Conservation (phyloP, 2,329 filamentous ascomycete genomes). For the Cladosporium cucumerinum region DNA sequence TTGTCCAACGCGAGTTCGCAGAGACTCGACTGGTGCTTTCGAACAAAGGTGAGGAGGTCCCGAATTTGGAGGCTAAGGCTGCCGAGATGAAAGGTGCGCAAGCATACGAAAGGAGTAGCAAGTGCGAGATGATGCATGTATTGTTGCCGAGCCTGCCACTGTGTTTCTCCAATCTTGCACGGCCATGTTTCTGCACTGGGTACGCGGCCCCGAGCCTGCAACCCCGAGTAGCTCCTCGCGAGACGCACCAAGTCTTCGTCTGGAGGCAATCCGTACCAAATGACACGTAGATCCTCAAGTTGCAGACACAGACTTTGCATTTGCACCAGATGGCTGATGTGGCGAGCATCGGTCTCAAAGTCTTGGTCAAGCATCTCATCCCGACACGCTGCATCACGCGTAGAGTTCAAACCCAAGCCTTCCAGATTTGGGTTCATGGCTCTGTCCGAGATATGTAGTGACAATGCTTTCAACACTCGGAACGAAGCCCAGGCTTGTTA, state of each 20-base stretch:
- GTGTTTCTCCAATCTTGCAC: not conserved
- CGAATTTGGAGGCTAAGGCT: not conserved
- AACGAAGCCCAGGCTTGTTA: not conserved
- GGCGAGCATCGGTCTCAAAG: not conserved
- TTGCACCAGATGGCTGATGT: not conserved
- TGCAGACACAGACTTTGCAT: constrained; percentile 12
- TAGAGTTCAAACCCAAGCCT: not conserved
- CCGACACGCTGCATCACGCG: not conserved
- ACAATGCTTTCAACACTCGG: not conserved
- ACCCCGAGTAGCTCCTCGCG: not conserved
- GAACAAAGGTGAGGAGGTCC: not conserved
- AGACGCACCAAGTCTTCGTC: not conserved
- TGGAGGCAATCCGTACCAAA: constrained; percentile 9
- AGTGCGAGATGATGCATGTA: not conserved
- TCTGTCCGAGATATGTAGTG: not conserved
- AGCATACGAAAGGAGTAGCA: not conserved
- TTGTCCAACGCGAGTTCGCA: not conserved
- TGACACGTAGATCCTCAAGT: constrained; percentile 17
- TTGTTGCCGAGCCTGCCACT: not conserved
- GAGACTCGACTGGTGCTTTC: not conserved
- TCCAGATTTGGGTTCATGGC: not conserved
- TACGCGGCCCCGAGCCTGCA: not conserved
- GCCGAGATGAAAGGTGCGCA: not conserved
- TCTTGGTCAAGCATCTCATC: not conserved
- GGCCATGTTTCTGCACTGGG: not conserved